Evolutionary conservation across 2,329 filamentous ascomycete genomes (phyloP).

Genomic region (Fusarium palustre): DNA sequence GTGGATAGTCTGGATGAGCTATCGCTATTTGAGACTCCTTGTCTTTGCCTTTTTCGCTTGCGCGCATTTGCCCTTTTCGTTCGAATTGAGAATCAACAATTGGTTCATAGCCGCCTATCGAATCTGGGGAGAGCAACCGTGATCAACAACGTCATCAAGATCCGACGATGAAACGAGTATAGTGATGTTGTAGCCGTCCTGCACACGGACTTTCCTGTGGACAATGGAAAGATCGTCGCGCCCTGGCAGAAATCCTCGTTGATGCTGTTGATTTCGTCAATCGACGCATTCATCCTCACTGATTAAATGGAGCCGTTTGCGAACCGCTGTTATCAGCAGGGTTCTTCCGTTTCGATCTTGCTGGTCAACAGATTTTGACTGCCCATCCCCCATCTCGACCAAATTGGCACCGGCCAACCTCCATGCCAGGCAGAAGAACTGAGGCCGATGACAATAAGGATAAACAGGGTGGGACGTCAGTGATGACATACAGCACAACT

Average conservation of each 20-base stretch:
- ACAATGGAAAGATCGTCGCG: conserved; percentile 40
- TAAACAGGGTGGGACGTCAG: conserved; percentile 38
- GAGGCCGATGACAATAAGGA: conserved; percentile 21
- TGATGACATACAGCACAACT: conserved; percentile 35
- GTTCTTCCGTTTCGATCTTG: conserved; percentile 32
- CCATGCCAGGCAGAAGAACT: conserved; percentile 29
- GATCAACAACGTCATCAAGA: conserved; percentile 41
- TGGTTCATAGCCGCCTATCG: conserved; percentile 36
- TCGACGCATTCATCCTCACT: conserved; percentile 37
- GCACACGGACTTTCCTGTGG: conserved; percentile 45
- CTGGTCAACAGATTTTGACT: conserved; percentile 14
- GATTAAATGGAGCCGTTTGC: conserved; percentile 38
- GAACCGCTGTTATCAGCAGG: conserved; percentile 33
- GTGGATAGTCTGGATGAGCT: not conserved
- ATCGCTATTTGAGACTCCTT: conserved; percentile 5
- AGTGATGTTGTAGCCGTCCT: conserved; percentile 45
- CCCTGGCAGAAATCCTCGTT: conserved; percentile 31
- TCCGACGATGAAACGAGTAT: conserved; percentile 45
- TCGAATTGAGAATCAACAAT: conserved; percentile 32
- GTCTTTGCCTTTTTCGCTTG: conserved; percentile 26
- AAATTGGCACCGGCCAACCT: conserved; percentile 42
- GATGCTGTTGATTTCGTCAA: conserved; percentile 33
- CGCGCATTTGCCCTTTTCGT: conserved; percentile 42
- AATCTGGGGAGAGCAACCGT: conserved; percentile 40
- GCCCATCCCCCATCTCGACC: conserved; percentile 9